A percentile compares a stretch with the other conserved stretches of the same genome.
Evolutionary conservation across 1,284 basidiomycete species (phyloP).

Genomic region (Apiotrichum porosum): DNA sequence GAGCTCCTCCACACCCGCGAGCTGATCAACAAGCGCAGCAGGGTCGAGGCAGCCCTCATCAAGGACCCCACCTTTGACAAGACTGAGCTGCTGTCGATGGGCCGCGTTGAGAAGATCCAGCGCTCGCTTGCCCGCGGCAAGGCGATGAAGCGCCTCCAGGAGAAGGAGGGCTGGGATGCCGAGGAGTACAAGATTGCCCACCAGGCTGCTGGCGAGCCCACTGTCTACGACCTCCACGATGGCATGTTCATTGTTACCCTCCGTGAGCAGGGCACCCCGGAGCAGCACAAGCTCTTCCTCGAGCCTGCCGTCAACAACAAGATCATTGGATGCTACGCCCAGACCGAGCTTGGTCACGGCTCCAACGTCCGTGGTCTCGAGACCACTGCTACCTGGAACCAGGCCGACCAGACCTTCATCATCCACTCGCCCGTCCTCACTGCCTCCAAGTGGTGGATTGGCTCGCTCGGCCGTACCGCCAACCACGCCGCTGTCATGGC

Average conservation of each 20-base stretch:
- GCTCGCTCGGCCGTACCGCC: slow-evolving; percentile 56
- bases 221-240: slow-evolving; percentile 11
- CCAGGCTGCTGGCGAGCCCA: slow-evolving; percentile 3
- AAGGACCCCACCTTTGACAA: slow-evolving; percentile 6
- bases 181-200: slow-evolving; percentile 4
- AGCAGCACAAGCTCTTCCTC: slow-evolving; percentile 11
- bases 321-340: slow-evolving; percentile 56
- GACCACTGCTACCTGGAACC: slow-evolving; percentile 57
- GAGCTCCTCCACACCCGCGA: slow-evolving; percentile 14
- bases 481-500: slow-evolving; percentile 57
- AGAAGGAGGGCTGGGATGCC: slow-evolving; percentile 3
- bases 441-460: slow-evolving; percentile 57
- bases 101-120: slow-evolving; percentile 1
- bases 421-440: slow-evolving; percentile 54
- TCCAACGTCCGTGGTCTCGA: slow-evolving; percentile 57
- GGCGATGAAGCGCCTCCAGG: slow-evolving; percentile 6
- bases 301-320: slow-evolving; percentile 8
- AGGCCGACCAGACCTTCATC: slow-evolving; percentile 53
- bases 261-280: slow-evolving; percentile 8
- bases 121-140: slow-evolving; percentile 11
- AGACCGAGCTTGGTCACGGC: slow-evolving; percentile 52
- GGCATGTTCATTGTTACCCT: slow-evolving; percentile 11
- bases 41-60: slow-evolving; percentile 5
- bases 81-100: background rate
- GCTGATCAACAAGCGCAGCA: slow-evolving; percentile 3